A percentile compares a stretch with the other conserved stretches of the same genome.
phyloP scores from a whole-genome alignment of 768 basidiomycete genomes.

The Cubamyces sp. region DNA sequence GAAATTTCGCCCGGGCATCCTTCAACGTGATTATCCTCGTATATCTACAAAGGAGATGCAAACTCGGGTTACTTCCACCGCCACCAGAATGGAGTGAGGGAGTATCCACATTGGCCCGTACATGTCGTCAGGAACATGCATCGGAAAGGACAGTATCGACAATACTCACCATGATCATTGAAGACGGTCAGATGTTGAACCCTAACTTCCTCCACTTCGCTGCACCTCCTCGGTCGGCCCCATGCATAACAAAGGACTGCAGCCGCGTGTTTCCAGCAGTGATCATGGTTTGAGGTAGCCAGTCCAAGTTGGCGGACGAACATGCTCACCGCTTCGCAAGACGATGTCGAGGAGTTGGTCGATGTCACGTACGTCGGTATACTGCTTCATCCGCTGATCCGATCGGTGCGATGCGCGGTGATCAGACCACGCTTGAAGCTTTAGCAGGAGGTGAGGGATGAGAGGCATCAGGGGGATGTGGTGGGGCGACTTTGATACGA shows the following conservation, averaged over 20 bases:
- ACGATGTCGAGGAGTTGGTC: constrained; percentile 42
- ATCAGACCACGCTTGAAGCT: constrained; percentile 37
- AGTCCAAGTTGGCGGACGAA: constrained; percentile 3
- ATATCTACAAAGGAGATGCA: no score
- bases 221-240: background rate
- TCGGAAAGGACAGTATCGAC: no score
- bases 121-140: no score
- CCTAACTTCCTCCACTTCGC: background rate
- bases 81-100: no score
- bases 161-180: no score
- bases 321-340: background rate
- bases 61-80: no score
- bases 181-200: background rate
- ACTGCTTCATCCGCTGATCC: constrained; percentile 41
- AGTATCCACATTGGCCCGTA: no score
- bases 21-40: no score
- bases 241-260: background rate
- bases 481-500: background rate
- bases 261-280: background rate
- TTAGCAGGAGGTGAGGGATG: constrained; percentile 32
- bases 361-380: constrained; percentile 45
- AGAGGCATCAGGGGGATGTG: constrained; percentile 34
- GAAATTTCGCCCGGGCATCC: no score
- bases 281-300: constrained; percentile 18
- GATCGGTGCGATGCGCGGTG: constrained; percentile 29